Base-by-base conservation (phyloP, 805 yeast species). In the Saturnispora sekii region DNA sequence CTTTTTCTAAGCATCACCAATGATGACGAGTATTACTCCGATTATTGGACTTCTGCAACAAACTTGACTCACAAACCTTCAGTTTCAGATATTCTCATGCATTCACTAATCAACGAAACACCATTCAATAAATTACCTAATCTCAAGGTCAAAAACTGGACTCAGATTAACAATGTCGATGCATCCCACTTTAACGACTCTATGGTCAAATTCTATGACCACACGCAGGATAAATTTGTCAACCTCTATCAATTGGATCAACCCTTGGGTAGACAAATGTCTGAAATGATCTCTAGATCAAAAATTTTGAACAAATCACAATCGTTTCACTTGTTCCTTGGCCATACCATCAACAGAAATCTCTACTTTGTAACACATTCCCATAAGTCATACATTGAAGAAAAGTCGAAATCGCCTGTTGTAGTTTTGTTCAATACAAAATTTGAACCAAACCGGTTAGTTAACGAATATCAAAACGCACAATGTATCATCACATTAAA, bases 81-180 rank as follows among this genome's bases (percentile, higher is more conserved):
- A 3, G 68, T 84, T 11, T 73, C 95, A 0, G 96, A 88, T 60
- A 71, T 86, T 39, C 65, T 90, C 48, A 86, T 89, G 95, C 95
- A 89, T 56, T 86, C 96, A 0, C 68, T 90, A 57, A 77, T 84
- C 29, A 90, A 90, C 58, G 94, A 86, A 54, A 81, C 80, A 18
- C 93, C 95, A 0, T 69, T 90, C 35, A 51, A 56, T 3, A 68
- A 74, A 34, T 64, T 88, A 14, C 96, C 97, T 0, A 66, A 68
- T 26, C 68, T 90, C 68, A 67, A 65, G 48, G 96, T 89, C 5
- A 69, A 67, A 10, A 70, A 74, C 3, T 86, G 93, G 84, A 72
- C 81, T 26, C 68, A 70, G 10, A 76, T 88, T 7, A 70, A 72
- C 31, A 73, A 77, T 30, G 66, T 82, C 2, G 61, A 71, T 16